These are phyloP conservation scores for Leptosphaerulina australis DNA, from an alignment of 2,329 filamentous ascomycete species.

Conservation along the genomic window DNA sequence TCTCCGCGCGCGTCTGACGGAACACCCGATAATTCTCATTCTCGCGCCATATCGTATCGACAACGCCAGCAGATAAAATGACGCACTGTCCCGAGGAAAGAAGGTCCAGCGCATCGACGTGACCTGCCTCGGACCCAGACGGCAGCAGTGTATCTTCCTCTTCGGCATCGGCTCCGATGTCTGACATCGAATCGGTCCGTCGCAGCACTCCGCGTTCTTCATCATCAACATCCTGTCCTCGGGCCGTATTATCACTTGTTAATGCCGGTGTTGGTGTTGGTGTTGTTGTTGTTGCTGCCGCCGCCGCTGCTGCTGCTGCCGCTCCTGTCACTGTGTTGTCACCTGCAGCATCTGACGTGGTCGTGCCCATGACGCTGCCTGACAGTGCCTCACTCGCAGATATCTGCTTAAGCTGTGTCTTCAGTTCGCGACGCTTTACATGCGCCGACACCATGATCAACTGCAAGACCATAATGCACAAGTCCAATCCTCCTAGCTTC, in stretches of 20 bases:
- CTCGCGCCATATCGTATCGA: slow-evolving; percentile 52
- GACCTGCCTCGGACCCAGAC: slow-evolving; percentile 34
- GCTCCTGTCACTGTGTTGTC: too few species aligned
- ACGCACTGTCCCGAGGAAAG: slow-evolving; percentile 56
- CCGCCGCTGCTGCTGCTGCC: too few species aligned
- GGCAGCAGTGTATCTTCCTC: slow-evolving; percentile 37
- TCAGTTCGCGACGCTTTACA: slow-evolving; percentile 58
- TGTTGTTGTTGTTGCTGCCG: too few species aligned
- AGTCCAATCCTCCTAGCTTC: slow-evolving; percentile 60
- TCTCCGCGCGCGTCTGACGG: slow-evolving; percentile 37
- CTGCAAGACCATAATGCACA: slow-evolving; percentile 61
- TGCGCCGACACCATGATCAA: slow-evolving; percentile 62
- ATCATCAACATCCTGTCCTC: slow-evolving; percentile 61
- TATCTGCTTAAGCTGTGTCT: slow-evolving; percentile 45
- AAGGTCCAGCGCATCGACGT: slow-evolving; percentile 49
- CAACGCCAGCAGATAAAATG: slow-evolving; percentile 52
- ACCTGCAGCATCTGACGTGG: slow-evolving; percentile 18
- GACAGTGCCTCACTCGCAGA: slow-evolving; percentile 24
- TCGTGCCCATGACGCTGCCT: slow-evolving; percentile 10
- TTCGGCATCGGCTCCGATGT: slow-evolving; percentile 52
- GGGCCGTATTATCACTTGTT: slow-evolving; percentile 23
- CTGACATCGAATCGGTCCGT: slow-evolving; percentile 45
- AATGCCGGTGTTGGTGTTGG: slow-evolving; percentile 5
- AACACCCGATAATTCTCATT: slow-evolving; percentile 47
- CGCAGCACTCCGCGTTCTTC: slow-evolving; percentile 64